Conservation (phyloP, 371 early-diverging fungal species). For the Cokeromyces recurvatus region DNA sequence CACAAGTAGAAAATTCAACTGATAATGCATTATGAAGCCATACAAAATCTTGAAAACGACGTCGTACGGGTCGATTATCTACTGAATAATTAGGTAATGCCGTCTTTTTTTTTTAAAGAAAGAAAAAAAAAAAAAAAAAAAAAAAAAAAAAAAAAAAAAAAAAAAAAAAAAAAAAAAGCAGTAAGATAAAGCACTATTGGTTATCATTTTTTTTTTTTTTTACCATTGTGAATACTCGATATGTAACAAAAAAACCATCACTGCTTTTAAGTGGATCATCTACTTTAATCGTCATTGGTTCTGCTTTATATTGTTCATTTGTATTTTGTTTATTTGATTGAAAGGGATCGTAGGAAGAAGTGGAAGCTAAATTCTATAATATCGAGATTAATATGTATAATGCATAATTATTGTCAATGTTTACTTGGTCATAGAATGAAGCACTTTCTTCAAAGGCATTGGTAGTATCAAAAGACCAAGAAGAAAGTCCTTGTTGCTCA, state of each 20-base stretch:
- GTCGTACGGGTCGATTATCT: slow-evolving; percentile 54
- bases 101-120: slow-evolving; percentile 34
- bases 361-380: slow-evolving; percentile 13
- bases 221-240: slow-evolving; percentile 28
- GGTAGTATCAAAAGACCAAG: slow-evolving; percentile 6
- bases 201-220: no score
- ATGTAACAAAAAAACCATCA: slow-evolving; percentile 32
- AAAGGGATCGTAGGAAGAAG: slow-evolving; percentile 16
- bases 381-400: background rate
- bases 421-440: slow-evolving; percentile 8
- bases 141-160: no score
- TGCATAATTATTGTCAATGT: no score
- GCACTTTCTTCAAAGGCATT: background rate
- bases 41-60: slow-evolving; percentile 92
- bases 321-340: background rate
- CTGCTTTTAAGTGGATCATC: slow-evolving; percentile 72
- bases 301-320: slow-evolving; percentile 10
- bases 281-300: slow-evolving; percentile 52
- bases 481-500: slow-evolving; percentile 1
- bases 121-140: no score
- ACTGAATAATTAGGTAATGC: slow-evolving; percentile 45
- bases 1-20: slow-evolving; percentile 70
- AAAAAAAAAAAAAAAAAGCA: no score
- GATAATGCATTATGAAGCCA: slow-evolving; percentile 77
- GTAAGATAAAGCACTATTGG: no score